Conservation (phyloP, 108 stramenopile genomes). For the Phaeodactylum tricornutum region DNA sequence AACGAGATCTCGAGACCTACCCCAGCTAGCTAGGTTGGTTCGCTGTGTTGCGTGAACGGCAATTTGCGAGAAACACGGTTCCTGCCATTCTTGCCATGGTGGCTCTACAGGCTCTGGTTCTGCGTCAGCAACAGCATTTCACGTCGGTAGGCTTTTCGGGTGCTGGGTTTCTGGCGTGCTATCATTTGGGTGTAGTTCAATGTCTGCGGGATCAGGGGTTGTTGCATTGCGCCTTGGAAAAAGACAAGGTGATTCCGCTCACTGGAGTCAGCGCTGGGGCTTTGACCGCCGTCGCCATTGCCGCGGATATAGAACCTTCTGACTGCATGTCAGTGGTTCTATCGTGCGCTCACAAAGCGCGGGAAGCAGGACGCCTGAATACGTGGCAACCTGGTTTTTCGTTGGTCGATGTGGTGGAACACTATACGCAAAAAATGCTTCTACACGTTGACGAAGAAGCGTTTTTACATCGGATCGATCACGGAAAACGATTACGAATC, state of each 20-base stretch:
- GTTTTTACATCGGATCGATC: constrained; percentile 20
- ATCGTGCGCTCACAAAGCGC: constrained; percentile 29
- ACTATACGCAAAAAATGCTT: constrained; percentile 18
- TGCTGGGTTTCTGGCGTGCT: constrained; percentile 54
- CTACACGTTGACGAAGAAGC: constrained; percentile 30
- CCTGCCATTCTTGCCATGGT: too few relatives aligned
- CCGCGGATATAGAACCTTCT: constrained; percentile 33
- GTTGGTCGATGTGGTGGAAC: constrained; percentile 48
- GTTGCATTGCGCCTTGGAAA: too few relatives aligned
- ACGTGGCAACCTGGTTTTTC: constrained; percentile 47
- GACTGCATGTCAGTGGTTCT: constrained; percentile 43
- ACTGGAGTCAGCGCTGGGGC: constrained; percentile 60
- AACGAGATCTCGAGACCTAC: too few relatives aligned
- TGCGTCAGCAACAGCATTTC: not conserved
- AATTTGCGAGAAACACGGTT: too few relatives aligned
- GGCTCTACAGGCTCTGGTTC: too few relatives aligned
- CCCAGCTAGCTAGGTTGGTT: too few relatives aligned
- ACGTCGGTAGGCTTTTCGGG: constrained; percentile 21
- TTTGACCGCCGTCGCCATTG: constrained; percentile 31
- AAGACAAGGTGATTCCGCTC: constrained; percentile 11
- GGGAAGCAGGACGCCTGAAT: constrained; percentile 28
- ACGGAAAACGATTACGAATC: constrained; percentile 25
- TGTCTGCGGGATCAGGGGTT: constrained; percentile 32
- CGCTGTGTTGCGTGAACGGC: too few relatives aligned
- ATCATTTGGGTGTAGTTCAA: constrained; percentile 50